phyloP scores from a whole-genome alignment of 1,284 basidiomycete species.

The Trametes versicolor region DNA sequence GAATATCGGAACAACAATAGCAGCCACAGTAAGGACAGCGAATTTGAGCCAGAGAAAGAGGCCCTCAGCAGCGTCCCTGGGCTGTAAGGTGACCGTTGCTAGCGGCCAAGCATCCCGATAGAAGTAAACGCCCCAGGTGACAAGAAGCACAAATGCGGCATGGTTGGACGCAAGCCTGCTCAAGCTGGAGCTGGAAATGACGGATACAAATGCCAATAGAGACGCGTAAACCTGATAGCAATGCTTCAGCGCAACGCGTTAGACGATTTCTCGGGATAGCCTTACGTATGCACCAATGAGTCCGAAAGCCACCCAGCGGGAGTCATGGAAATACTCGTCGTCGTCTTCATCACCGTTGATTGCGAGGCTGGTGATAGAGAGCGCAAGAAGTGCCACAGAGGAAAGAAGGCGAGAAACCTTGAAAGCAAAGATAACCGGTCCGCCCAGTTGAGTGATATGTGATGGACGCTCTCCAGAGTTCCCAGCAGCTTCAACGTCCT shows the following conservation, averaged over 20 bases:
- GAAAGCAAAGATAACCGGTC: slow-evolving; percentile 42
- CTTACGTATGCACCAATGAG: slow-evolving; percentile 50
- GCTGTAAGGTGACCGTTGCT: slow-evolving; percentile 55
- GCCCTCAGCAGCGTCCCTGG: slow-evolving; percentile 50
- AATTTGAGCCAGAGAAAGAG: slow-evolving; percentile 43
- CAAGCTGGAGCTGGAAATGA: slow-evolving; percentile 23
- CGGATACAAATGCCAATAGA: slow-evolving; percentile 35
- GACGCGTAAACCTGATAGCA: slow-evolving; percentile 45
- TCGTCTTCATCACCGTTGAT: slow-evolving; percentile 7
- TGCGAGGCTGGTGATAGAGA: slow-evolving; percentile 37
- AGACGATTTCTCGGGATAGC: slow-evolving; percentile 30
- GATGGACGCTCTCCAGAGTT: slow-evolving; percentile 11
- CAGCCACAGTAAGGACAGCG: slow-evolving; percentile 50
- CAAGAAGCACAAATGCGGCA: slow-evolving; percentile 31
- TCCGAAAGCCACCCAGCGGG: slow-evolving; percentile 41
- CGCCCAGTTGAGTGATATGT: slow-evolving; percentile 39
- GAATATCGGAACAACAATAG: slow-evolving; percentile 53
- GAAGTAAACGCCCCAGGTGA: slow-evolving; percentile 47
- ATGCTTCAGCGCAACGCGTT: slow-evolving; percentile 39
- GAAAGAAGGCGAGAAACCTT: slow-evolving; percentile 41
- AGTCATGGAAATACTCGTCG: slow-evolving; percentile 16
- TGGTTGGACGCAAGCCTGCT: slow-evolving; percentile 31
- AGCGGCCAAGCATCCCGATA: slow-evolving; percentile 76
- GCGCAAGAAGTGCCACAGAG: slow-evolving; percentile 38
- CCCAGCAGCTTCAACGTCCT: slow-evolving; percentile 25